Conservation (phyloP, 306 rosid genomes). For the apple (Malus domestica) region DNA sequence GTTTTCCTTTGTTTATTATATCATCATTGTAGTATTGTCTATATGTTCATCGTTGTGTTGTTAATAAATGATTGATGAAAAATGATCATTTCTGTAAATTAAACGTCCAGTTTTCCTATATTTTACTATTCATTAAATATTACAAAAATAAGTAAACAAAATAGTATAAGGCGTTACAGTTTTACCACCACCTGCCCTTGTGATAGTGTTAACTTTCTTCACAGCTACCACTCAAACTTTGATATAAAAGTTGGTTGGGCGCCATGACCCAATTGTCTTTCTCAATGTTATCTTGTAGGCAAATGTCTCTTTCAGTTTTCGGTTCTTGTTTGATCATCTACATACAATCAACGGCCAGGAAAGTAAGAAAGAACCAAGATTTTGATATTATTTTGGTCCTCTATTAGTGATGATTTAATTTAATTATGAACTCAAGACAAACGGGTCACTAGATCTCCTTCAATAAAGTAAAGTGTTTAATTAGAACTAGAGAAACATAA, state of each 20-base stretch:
- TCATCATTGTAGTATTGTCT: no score
- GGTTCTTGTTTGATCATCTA: not conserved
- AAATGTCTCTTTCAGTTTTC: not conserved
- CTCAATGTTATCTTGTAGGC: not conserved
- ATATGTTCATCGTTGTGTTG: no score
- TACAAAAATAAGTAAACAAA: not conserved
- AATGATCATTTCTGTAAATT: no score
- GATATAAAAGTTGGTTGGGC: not conserved
- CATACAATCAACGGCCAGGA: not conserved
- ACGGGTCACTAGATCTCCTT: not conserved
- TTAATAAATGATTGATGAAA: no score
- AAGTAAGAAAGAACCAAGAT: not conserved
- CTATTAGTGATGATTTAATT: not conserved
- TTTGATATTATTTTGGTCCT: not conserved
- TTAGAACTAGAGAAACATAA: not conserved
- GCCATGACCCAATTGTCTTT: slow-evolving; percentile 12
- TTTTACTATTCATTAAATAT: not conserved
- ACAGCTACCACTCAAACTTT: slow-evolving; percentile 12
- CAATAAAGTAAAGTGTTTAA: not conserved
- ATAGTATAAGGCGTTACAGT: not conserved
- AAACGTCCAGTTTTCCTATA: no score
- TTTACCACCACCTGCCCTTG: slow-evolving; percentile 1
- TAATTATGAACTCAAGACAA: slow-evolving; percentile 1
- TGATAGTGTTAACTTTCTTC: no score
- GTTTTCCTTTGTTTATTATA: no score